These are phyloP conservation scores for Giardia muris DNA, from an alignment of 208 protist genomes.

Conservation along the genomic window DNA sequence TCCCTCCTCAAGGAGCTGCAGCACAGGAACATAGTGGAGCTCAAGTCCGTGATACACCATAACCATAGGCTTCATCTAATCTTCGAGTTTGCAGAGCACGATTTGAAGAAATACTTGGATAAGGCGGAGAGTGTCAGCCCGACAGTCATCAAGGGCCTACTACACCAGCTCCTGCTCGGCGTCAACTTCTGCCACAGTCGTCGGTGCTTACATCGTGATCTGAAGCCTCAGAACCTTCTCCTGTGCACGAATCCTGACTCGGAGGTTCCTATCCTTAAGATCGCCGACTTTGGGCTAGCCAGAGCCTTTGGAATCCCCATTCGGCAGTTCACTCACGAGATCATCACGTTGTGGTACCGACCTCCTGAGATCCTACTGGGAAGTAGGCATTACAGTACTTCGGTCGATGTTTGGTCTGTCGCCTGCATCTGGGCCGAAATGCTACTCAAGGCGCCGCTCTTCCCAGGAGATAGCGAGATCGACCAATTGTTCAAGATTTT, in stretches of 20 bases:
- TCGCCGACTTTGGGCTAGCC: conserved; percentile 42
- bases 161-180: conserved; percentile 65
- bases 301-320: conserved; percentile 40
- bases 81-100: conserved; percentile 60
- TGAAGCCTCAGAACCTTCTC: conserved; percentile 81
- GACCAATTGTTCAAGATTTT: conserved; percentile 46
- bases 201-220: conserved; percentile 72
- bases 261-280: background rate
- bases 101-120: conserved; percentile 58
- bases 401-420: conserved; percentile 95
- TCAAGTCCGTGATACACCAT: conserved; percentile 55
- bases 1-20: conserved; percentile 83
- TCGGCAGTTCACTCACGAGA: conserved; percentile 43
- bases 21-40: conserved; percentile 70
- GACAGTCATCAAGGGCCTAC: conserved; percentile 29
- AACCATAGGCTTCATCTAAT: conserved; percentile 54
- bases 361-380: conserved; percentile 97
- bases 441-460: conserved; percentile 46
- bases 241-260: conserved; percentile 41
- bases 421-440: conserved; percentile 96
- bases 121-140: background rate
- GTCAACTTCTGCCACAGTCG: conserved; percentile 70
- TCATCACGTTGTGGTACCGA: conserved; percentile 94
- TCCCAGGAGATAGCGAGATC: conserved; percentile 42
- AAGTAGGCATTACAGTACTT: conserved; percentile 78